phyloP scores from a whole-genome alignment of 2,329 filamentous ascomycete species.

The Fusarium marasasianum region DNA sequence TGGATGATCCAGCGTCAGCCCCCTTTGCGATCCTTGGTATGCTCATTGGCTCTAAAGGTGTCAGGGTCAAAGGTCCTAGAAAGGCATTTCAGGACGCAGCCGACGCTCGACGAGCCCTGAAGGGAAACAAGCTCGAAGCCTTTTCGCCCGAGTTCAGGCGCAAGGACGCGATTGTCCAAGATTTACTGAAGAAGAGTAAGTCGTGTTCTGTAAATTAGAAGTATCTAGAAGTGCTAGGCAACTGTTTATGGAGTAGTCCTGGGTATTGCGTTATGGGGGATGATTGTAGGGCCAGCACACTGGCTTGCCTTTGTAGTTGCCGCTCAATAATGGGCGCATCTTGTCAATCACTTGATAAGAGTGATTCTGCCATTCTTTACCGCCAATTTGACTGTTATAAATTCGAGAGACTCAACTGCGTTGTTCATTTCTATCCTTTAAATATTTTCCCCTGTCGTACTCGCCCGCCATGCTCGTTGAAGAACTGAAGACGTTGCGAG shows the following conservation, averaged over 20 bases:
- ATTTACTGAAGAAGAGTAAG: not conserved
- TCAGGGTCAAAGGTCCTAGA: not conserved
- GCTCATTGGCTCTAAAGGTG: conserved; percentile 8
- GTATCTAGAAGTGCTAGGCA: not conserved
- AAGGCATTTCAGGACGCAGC: not conserved
- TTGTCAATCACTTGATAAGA: not conserved
- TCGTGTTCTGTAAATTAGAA: not conserved
- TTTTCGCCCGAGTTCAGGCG: not conserved
- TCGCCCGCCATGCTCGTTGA: not conserved
- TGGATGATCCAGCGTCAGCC: conserved; percentile 37
- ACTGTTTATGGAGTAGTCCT: fast-evolving
- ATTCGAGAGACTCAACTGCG: not conserved
- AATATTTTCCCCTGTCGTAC: not conserved
- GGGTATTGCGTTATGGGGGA: too few species aligned
- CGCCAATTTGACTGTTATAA: not conserved
- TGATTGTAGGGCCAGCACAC: not conserved
- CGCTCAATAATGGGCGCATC: not conserved
- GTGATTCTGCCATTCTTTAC: not conserved
- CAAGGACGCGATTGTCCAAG: not conserved
- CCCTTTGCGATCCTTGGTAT: conserved; percentile 42
- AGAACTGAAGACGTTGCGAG: not conserved
- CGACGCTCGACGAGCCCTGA: not conserved
- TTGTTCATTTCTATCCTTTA: not conserved
- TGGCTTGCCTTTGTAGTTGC: not conserved
- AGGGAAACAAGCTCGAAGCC: not conserved